Evolutionary conservation across 1,139 yeast species (phyloP), one percentile per base, ranked within the genome.

Genomic region (Schwanniomyces etchellsii): DNA sequence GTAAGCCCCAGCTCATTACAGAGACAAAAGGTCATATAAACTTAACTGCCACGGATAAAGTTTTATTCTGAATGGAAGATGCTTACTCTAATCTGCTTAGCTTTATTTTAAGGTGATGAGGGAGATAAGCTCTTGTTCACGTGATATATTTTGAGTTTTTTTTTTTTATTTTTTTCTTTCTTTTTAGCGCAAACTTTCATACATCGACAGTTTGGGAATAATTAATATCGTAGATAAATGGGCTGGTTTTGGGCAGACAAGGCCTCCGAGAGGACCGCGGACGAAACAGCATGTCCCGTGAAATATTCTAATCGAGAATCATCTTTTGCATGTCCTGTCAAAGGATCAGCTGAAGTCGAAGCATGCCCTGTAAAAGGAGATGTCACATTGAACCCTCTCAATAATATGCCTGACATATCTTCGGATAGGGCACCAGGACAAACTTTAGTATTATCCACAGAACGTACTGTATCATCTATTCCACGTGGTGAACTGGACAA

Each of bases 361-460:
- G 27, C 24, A 18, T 39, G 42, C 14, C 42, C 42, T 4, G 33
- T 39, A 5, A 37, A 32, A 22, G 36, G 39, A n/a, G 37, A 36
- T 20, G 60, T 51, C 13, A 41, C 34, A n/a, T 62, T 81, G 39
- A 81, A 82, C 46, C 96, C 96, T 3, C 55, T 84, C 46, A 91
- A 91, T 55, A 85, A 85, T 54, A 89, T 91, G 94, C 97, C 98
- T 2, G 64, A 68, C 43, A 61, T 88, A 12, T 72, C 93, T 2
- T 64, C 77, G 2, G 74, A 72, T 31, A 74, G 67, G 44, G 82
- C 82, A 2, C 88, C 94, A 1, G 95, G 95, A 14, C 98, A 91
- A 53, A 75, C 70, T 36, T 48, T 84, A 29, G 74, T 72, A 20
- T 66, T 91, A 26, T 88, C 96, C 5, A 84, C 93, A 1, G 84